Evolutionary conservation across 495 filamentous ascomycete genomes (phyloP), one percentile per base, ranked within the genome.

Genomic region (Rostrohypoxylon terebratum): DNA sequence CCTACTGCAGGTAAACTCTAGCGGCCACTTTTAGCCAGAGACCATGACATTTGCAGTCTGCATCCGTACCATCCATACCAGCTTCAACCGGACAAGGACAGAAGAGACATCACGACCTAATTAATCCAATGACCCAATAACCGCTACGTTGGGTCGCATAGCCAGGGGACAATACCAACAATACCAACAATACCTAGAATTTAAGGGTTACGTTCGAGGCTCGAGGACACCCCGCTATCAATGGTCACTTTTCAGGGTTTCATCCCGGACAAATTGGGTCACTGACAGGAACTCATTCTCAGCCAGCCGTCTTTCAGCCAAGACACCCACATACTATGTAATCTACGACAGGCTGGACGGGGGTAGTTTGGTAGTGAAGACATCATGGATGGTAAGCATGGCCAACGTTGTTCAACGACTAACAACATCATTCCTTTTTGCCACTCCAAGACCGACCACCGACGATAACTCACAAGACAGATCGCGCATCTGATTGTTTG

Each of bases 301-400:
- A 71, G 68, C 62, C 47, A 66, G 68, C 68, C 62, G 61, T 36
- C 33, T 60, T 38, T 54, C 18, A 50, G 55, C 68, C 68, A 67
- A 60, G 51, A 54, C 62, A 66, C 31, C 47, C 9, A 50, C 18
- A n/a, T 11, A 28, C 28, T n/a, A n/a, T n/a, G n/a, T n/a, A n/a
- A 28, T 28, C 28, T 5, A 28, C 28, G 28, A 28, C 28, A 5
- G 28, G 28, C 28, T 28, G 28, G 28, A 28, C 2, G 47, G 47
- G 47, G 47, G 18, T 51, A 51, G 2, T 21, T 9, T 25, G 47
- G 18, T 25, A 9, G 13, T 51, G 9, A 31, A 57, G 11, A 42
- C 38, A 42, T 42, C n/a, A n/a, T n/a, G n/a, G n/a, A n/a, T n/a
- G n/a, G n/a, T n/a, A 13, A 42, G 38, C 53, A 57, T 2, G 10